A percentile compares a stretch with the other conserved stretches of the same genome.
These are phyloP conservation scores for Immersiella caudata DNA, from an alignment of 495 filamentous ascomycete species.

Conservation along the genomic window DNA sequence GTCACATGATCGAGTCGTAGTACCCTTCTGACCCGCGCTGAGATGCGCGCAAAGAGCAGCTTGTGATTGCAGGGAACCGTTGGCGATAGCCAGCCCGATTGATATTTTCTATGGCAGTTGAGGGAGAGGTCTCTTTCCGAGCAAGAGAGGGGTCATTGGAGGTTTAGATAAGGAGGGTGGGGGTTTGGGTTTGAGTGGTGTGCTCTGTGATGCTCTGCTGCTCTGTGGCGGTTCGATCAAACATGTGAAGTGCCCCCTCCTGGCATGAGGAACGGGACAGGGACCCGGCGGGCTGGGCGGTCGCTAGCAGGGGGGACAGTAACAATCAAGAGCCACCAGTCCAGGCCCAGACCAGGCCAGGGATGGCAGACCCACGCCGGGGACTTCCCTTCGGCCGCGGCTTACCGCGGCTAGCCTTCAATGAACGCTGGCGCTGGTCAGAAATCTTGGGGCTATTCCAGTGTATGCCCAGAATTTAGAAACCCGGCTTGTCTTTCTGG, in stretches of 20 bases:
- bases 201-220: background rate
- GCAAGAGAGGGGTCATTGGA: conserved; percentile 7
- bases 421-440: no score
- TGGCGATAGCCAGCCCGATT: background rate
- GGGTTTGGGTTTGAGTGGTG: background rate
- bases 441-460: no score
- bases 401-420: no score
- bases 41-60: no score
- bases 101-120: background rate
- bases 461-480: background rate
- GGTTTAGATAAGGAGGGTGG: background rate
- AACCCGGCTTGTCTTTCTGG: background rate
- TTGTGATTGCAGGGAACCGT: background rate
- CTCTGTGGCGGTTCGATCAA: background rate
- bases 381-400: no score
- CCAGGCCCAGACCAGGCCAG: no score
- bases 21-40: no score
- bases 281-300: background rate
- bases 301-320: no score
- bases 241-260: background rate
- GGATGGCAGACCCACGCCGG: no score
- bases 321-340: no score
- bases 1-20: no score
- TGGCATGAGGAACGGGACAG: background rate
- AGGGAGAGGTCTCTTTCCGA: background rate